Evolutionary conservation across 2,329 filamentous ascomycete species (phyloP), one percentile per base, ranked within the genome.

Genomic region (Immersiporthe knoxdaviesiana): DNA sequence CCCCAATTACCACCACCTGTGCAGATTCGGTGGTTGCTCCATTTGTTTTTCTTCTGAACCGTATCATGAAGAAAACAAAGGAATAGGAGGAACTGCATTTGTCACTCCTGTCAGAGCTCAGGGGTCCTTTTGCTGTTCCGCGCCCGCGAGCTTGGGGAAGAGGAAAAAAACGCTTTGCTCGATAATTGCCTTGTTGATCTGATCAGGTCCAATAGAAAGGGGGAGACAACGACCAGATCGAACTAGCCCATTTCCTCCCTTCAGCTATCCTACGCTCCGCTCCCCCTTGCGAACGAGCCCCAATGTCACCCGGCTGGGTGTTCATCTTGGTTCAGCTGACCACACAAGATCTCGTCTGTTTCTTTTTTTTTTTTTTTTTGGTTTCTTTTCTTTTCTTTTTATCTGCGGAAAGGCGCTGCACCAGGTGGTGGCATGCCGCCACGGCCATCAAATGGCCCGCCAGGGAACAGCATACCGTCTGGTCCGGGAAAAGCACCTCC

Each of bases 401-500:
- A 63, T 50, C 61, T 63, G n/a, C 70, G 68, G 68, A 70, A 72
- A 11, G 70, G 65, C 21, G 68, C 70, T 1, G 65, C 77, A 41
- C 83, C 83, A 21, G 84, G 81, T 37, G 85, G 85, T 65, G 74
- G 74, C 74, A 77, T 76, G 8, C 75, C 75, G 14, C 75, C 69
- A 8, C 70, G 75, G 4, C 81, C 84, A 73, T 89, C 87, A 74
- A 87, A 89, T 2, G 82, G 83, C 35, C 35, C 35, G 7, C 77
- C 76, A 7, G 82, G 83, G 70, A 85, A 88, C 1, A 78, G 79
- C 71, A 85, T 79, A 3, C 79, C 80, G 8, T 87, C 85, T 0
- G 82, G 84, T 18, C 86, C 86, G 72, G 85, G 87, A 75, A 88
- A 90, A 16, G 84, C 85, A 60, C 80, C 83, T 76, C 89, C 84